A percentile compares a stretch with the other conserved stretches of the same genome.
These are phyloP conservation scores for Sporobolomyces phaffii DNA, from an alignment of 768 basidiomycete species.

Conservation along the genomic window DNA sequence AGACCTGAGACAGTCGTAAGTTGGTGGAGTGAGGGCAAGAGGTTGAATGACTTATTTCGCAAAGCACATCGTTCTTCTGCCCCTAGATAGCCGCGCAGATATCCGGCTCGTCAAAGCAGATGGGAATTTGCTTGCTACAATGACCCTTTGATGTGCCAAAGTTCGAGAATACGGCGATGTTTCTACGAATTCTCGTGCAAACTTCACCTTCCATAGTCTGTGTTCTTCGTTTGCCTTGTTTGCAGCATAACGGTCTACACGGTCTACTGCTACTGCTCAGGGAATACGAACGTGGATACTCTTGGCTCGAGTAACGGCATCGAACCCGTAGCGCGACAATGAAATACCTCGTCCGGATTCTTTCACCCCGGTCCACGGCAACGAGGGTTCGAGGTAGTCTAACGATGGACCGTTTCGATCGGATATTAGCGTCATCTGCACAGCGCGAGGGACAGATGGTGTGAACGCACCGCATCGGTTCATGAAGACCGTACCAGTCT, in stretches of 20 bases:
- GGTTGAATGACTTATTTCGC: not conserved
- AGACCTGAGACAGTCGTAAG: not conserved
- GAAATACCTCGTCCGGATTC: conserved; percentile 86
- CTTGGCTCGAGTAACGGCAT: conserved; percentile 40
- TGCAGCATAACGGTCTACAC: no score
- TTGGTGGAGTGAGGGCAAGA: not conserved
- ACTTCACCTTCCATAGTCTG: no score
- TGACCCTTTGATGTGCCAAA: no score
- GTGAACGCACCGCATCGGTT: conserved; percentile 59
- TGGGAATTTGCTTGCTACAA: no score
- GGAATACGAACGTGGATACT: conserved; percentile 29
- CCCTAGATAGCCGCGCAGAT: no score
- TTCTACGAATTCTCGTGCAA: no score
- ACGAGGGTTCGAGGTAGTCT: conserved; percentile 86
- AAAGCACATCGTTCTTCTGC: not conserved
- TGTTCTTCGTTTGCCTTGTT: no score
- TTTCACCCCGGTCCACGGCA: conserved; percentile 93
- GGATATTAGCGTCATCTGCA: conserved; percentile 5
- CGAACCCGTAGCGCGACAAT: conserved; percentile 70
- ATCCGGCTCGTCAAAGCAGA: no score
- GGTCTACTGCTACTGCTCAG: not conserved
- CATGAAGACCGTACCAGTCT: conserved; percentile 87
- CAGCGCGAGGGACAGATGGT: not conserved
- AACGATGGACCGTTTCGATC: not conserved
- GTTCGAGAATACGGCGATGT: no score